Base-by-base conservation (phyloP, 768 basidiomycete genomes). In the Tricholoma sp. region DNA sequence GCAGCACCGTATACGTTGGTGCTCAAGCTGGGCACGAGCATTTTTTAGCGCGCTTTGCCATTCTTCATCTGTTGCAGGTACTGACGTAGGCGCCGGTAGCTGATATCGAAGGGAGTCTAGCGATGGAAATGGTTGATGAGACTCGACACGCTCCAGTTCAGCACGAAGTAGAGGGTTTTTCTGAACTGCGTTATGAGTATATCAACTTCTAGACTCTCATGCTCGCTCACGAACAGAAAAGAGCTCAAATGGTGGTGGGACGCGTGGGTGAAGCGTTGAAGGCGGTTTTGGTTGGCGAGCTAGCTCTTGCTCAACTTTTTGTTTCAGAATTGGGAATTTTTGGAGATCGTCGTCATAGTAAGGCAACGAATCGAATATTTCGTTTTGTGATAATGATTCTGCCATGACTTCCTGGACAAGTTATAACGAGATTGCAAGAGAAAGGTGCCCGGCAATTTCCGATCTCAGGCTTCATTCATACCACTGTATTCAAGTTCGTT, bases 331-430 rank as follows among this genome's bases (percentile, higher is more conserved):
- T 0, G 91, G 90, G 58, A 80, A 83, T 55, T 81, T 81, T 59
- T 93, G 89, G 52, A 95, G 79, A 69, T 97, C 93, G 68, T 94
- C 91, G 75, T 98, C 94, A 66, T 91, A 94, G 74, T 97, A 98
- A 16, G 94, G 94, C 61, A 97, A 78, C 22, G 93, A 89, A 71
- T 97, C 94, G 63, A 93, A 83, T 35, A 88, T 76, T 57, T 76
- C 76, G 12, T 61, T 61, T 34, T 51, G 61, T 60, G 52, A 24
- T 31, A 43, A 52, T 43, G 34, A 12, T 34, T 60, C 61, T 56
- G 64, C 56, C 74, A 75, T 76, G 52, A 39, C 39, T 18, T 31
- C 35, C 45, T 53, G 52, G 52, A 52, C 41, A 37, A 41, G 49
- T 12, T n/a, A 24, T 21, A 9, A 50, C 16, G 31, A 18, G 39